Base-by-base conservation (phyloP, 257 asterid species). In the Schizonepeta tenuifolia region DNA sequence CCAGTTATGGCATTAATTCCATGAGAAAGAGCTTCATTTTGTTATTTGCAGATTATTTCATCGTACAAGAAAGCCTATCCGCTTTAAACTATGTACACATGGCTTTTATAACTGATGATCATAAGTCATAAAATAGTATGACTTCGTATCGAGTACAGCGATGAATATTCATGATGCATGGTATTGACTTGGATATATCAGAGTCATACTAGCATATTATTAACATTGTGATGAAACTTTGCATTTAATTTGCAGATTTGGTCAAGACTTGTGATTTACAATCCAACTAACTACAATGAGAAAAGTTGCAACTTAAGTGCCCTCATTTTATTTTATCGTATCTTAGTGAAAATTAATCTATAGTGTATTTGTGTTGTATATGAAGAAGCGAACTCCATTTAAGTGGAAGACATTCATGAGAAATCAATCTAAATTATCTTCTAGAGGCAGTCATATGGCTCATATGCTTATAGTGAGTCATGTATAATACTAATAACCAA, bases 391-490 rank as follows among this genome's bases (percentile, higher is more conserved):
- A 65, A 35, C 64, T 51, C 76, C 67, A 22, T 58, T 33, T 18
- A 64, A 38, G 17, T 44, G 70, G 35, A 73, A 71, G 75, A 49
- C 46, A 51, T 64, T 53, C 44, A 60, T 56, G 57, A 57, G 66
- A 35, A 50, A 43, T 76, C 67, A 70, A 72, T 22, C 24, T 51
- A 74, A 59, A 65, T 40, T 14, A 17, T 71, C 59, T 76, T 44
- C 49, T 17, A 69, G 21, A 65, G n/a, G 71, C 24, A 44, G 57
- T 73, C 46, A 49, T 44, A 63, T 58, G 67, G 36, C 62, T 69
- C 44, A 40, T 41, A 62, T 57, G 66, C 50, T 43, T 13, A 46
- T 73, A 62, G 68, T 17, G 51, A 33, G 80, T 40, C 41, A 66
- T 12, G 41, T 67, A 75, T 47, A 51, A 31, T 31, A 0, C 36